A percentile compares a stretch with the other conserved stretches of the same genome.
Conservation (phyloP, 805 yeast genomes). For the Yarrowia keelungensis region DNA sequence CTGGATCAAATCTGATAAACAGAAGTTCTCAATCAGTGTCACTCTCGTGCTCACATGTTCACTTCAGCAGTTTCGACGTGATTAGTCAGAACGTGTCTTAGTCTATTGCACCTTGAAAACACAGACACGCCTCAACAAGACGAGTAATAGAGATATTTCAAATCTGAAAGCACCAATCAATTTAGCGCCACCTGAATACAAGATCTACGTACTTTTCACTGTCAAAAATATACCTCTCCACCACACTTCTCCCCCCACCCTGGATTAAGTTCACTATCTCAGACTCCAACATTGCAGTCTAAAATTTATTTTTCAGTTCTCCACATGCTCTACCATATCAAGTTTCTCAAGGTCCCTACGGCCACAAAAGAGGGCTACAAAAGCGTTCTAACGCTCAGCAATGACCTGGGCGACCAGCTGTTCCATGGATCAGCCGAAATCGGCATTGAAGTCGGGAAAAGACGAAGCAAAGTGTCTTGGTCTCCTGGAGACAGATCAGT, state of each 20-base stretch:
- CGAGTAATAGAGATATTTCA: too few species aligned
- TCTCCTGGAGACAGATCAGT: conserved; percentile 10
- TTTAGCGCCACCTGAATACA: accelerated
- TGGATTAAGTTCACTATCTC: conserved; percentile 46
- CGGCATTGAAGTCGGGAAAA: conserved; percentile 2
- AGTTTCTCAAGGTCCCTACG: conserved; percentile 50
- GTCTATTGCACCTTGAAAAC: too few species aligned
- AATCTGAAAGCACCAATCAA: too few species aligned
- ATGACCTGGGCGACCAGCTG: conserved; percentile 54
- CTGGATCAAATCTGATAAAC: too few species aligned
- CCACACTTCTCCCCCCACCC: too few species aligned
- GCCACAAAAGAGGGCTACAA: conserved; percentile 24
- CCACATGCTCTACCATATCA: conserved; percentile 50
- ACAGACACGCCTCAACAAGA: too few species aligned
- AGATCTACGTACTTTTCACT: too few species aligned
- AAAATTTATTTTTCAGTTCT: not conserved
- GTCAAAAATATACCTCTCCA: not conserved
- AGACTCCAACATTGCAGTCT: not conserved
- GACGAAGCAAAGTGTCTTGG: conserved; percentile 7
- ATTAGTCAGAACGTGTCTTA: too few species aligned
- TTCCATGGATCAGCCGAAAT: conserved; percentile 49
- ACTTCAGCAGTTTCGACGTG: too few species aligned
- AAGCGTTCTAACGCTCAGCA: conserved; percentile 47
- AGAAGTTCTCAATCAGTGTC: too few species aligned
- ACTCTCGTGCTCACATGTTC: too few species aligned